Percentiles rank a stretch among this genome's conserved stretches.
phyloP scores from a whole-genome alignment of 1,284 basidiomycete species.

The Malassezia japonica region DNA sequence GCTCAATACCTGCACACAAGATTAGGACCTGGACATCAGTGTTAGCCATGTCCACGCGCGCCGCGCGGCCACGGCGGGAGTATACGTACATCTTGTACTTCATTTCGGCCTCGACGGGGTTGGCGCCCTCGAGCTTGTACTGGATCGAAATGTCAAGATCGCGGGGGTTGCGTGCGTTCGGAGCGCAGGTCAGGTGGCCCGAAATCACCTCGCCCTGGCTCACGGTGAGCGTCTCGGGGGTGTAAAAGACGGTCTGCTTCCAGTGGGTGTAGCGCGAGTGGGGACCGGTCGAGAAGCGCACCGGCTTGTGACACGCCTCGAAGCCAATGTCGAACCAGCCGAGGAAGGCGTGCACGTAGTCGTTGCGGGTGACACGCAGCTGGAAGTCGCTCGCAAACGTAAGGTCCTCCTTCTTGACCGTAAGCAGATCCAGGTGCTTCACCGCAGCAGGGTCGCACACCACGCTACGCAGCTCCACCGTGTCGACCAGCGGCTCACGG shows the following conservation, averaged over 20 bases:
- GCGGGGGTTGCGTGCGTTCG: conserved; percentile 42
- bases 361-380: conserved; percentile 74
- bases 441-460: conserved; percentile 46
- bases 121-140: conserved; percentile 31
- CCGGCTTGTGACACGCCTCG: conserved; percentile 89
- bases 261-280: conserved; percentile 48
- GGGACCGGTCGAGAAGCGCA: conserved; percentile 54
- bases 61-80: neutral
- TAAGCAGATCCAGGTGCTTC: conserved; percentile 67
- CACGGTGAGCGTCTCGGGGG: conserved; percentile 39
- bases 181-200: conserved; percentile 34
- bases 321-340: conserved; percentile 99
- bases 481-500: conserved; percentile 91
- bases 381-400: conserved; percentile 73
- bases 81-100: conserved; percentile 44
- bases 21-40: conserved; percentile 12
- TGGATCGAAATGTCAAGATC: conserved; percentile 44
- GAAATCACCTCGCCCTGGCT: conserved; percentile 36
- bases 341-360: conserved; percentile 94
- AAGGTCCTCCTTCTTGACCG: conserved; percentile 89
- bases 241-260: conserved; percentile 49
- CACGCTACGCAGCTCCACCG: conserved; percentile 56
- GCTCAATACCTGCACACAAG: conserved; percentile 1
- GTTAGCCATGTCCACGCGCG: neutral
- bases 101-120: conserved; percentile 27